Percentiles rank a stretch among this genome's conserved stretches.
These are phyloP conservation scores for Kalanchoe fedtschenkoi DNA, from an alignment of 164 flowering plant genomes.

Conservation along the genomic window DNA sequence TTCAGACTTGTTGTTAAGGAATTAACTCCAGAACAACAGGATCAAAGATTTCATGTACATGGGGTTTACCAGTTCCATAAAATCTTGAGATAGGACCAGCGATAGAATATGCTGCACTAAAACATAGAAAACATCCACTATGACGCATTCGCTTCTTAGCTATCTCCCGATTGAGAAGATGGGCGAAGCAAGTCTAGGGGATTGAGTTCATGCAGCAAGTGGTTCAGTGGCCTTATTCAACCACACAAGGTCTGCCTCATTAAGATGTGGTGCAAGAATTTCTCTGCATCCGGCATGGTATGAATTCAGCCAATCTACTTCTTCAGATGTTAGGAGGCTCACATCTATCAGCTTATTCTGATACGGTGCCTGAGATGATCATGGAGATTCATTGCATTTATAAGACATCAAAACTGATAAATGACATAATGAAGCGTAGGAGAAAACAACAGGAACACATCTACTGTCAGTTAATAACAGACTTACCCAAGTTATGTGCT, in stretches of 20 bases:
- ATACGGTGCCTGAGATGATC: slow-evolving; percentile 67
- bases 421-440: background rate
- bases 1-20: too few species aligned
- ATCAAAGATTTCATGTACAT: too few species aligned
- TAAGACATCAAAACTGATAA: background rate
- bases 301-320: slow-evolving; percentile 72
- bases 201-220: background rate
- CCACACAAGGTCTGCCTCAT: slow-evolving; percentile 65
- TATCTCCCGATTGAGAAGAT: background rate
- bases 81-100: background rate
- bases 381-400: background rate
- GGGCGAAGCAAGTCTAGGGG: background rate
- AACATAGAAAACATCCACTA: too few species aligned
- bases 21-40: too few species aligned
- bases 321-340: slow-evolving; percentile 51
- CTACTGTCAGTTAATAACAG: background rate
- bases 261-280: slow-evolving; percentile 53
- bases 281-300: slow-evolving; percentile 75
- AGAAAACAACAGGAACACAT: background rate
- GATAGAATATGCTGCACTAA: background rate
- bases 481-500: slow-evolving; percentile 97
- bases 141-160: too few species aligned
- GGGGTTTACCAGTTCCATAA: too few species aligned
- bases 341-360: slow-evolving; percentile 77
- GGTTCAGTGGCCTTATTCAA: slow-evolving; percentile 76